These are phyloP conservation scores for Tuber brumale DNA, from an alignment of 495 filamentous ascomycete species.

Conservation along the genomic window DNA sequence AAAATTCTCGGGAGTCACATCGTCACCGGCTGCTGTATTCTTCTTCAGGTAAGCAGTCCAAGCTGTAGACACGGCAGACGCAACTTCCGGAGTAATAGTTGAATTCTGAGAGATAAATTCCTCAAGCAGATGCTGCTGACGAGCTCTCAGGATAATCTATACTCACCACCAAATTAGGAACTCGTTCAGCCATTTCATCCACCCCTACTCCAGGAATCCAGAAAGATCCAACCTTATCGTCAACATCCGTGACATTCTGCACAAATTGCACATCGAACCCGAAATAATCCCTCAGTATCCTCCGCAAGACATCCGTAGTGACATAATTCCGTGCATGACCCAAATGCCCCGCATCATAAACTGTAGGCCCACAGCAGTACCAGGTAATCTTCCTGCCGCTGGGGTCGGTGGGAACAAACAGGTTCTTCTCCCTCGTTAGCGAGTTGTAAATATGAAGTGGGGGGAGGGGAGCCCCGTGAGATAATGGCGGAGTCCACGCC, in stretches of 20 bases:
- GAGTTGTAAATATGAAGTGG: conserved; percentile 68
- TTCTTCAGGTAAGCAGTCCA: conserved; percentile 66
- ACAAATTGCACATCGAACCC: conserved; percentile 81
- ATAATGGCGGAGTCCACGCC: conserved; percentile 44
- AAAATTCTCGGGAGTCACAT: conserved; percentile 23
- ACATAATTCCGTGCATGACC: conserved; percentile 95
- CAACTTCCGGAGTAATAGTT: conserved; percentile 39
- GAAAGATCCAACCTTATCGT: conserved; percentile 63
- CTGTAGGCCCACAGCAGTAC: conserved; percentile 90
- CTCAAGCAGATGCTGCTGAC: conserved; percentile 70
- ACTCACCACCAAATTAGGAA: background rate
- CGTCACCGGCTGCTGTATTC: conserved; percentile 53
- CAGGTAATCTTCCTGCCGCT: conserved; percentile 64
- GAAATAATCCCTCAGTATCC: conserved; percentile 82
- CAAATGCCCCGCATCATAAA: conserved; percentile 84
- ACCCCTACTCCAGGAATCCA: background rate
- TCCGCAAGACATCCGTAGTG: conserved; percentile 81
- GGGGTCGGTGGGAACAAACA: conserved; percentile 68
- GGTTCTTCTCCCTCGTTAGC: conserved; percentile 62
- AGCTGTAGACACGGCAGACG: conserved; percentile 57
- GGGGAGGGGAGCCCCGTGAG: conserved; percentile 37
- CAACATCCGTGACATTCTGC: conserved; percentile 92
- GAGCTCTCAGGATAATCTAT: conserved; percentile 75
- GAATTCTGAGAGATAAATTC: conserved; percentile 34
- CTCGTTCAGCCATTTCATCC: background rate